Evolutionary conservation across 352 stramenopile genomes (phyloP).

Genomic region (Globisporangium sylvaticum): DNA sequence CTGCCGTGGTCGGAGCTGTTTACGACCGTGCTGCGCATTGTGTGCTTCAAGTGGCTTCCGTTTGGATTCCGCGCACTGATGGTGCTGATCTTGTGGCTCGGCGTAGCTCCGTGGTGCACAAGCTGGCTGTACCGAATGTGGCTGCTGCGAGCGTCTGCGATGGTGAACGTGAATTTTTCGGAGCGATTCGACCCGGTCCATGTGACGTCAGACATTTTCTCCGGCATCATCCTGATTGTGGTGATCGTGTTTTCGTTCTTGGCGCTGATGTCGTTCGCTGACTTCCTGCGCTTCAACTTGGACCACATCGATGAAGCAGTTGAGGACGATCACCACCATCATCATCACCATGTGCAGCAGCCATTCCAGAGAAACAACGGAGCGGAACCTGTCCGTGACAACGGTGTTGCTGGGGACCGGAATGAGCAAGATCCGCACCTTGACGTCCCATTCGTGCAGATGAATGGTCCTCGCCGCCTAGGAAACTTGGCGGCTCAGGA

Average conservation of each 20-base stretch:
- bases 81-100: slow-evolving; percentile 83
- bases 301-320: slow-evolving; percentile 76
- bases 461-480: slow-evolving; percentile 28
- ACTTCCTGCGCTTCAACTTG: slow-evolving; percentile 91
- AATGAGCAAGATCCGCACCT: slow-evolving; percentile 30
- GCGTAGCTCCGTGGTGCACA: slow-evolving; percentile 87
- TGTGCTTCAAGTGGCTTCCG: slow-evolving; percentile 87
- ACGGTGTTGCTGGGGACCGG: background rate
- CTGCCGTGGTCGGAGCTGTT: slow-evolving; percentile 88
- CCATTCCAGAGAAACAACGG: slow-evolving; percentile 7
- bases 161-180: slow-evolving; percentile 82
- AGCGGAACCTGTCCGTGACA: background rate
- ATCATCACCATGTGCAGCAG: slow-evolving; percentile 19
- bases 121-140: slow-evolving; percentile 94
- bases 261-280: slow-evolving; percentile 92
- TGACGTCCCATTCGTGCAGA: slow-evolving; percentile 27
- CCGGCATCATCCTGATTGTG: slow-evolving; percentile 87
- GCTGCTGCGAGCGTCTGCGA: slow-evolving; percentile 83
- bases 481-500: slow-evolving; percentile 36
- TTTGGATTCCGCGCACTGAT: slow-evolving; percentile 72
- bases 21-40: slow-evolving; percentile 72
- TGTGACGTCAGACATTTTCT: slow-evolving; percentile 83
- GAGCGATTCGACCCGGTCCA: slow-evolving; percentile 72
- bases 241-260: slow-evolving; percentile 94
- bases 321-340: slow-evolving; percentile 32